A percentile compares a stretch with the other conserved stretches of the same genome.
These are phyloP conservation scores for Xerocomellus intermedius DNA, from an alignment of 768 basidiomycete genomes.

Conservation along the genomic window DNA sequence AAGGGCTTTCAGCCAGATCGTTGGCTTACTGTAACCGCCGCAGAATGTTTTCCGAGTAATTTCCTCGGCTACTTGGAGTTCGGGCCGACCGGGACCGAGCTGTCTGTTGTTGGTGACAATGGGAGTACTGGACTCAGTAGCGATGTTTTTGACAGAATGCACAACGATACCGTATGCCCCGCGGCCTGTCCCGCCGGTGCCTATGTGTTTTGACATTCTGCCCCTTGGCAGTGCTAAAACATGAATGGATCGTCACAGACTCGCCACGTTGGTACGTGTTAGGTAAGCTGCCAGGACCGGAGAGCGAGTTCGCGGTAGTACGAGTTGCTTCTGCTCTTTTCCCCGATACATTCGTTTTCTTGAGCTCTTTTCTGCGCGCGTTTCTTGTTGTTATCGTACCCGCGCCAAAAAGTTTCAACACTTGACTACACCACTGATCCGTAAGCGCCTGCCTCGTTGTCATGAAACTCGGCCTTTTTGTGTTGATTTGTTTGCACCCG, in stretches of 20 bases:
- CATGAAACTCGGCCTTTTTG: constrained; percentile 23
- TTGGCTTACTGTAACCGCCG: background rate
- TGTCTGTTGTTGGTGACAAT: background rate
- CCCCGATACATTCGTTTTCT: background rate
- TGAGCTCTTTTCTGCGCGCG: background rate
- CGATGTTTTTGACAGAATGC: background rate
- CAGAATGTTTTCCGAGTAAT: background rate
- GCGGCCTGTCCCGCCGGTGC: too few species aligned
- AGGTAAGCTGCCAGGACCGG: constrained; percentile 1
- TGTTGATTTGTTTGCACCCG: constrained; percentile 32
- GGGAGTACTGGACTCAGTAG: background rate
- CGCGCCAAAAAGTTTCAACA: background rate
- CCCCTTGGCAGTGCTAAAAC: background rate
- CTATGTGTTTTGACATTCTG: background rate
- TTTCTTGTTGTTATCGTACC: background rate
- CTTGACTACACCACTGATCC: background rate
- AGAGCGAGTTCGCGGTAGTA: background rate
- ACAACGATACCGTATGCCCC: background rate
- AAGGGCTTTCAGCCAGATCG: background rate
- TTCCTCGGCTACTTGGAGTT: background rate
- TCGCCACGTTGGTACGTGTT: background rate
- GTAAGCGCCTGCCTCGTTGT: constrained; percentile 22
- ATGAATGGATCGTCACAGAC: too few species aligned
- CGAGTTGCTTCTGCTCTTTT: background rate
- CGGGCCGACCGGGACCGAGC: background rate